Percentiles rank a stretch among this genome's conserved stretches.
phyloP scores from a whole-genome alignment of 768 basidiomycete species.

The Paxillus rubicundulus region DNA sequence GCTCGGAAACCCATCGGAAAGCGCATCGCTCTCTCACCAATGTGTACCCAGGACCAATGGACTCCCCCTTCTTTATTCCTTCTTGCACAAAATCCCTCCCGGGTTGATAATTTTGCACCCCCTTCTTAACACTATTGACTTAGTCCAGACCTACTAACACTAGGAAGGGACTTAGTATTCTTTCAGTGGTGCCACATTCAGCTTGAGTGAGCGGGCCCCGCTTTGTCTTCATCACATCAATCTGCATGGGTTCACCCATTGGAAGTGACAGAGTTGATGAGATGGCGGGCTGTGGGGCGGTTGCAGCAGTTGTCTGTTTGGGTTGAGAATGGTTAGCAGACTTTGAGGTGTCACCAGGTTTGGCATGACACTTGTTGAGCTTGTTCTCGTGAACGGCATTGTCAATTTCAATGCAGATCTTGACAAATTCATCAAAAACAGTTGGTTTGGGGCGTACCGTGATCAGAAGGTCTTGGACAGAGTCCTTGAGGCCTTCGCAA shows the following conservation, averaged over 20 bases:
- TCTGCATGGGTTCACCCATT: conserved; percentile 29
- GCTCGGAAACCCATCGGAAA: too few species aligned
- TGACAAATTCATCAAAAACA: background rate
- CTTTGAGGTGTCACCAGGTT: background rate
- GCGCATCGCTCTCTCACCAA: too few species aligned
- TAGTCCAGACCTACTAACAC: too few species aligned
- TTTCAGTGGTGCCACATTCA: conserved; percentile 25
- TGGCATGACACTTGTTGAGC: background rate
- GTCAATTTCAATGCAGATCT: background rate
- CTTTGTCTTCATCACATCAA: conserved; percentile 22
- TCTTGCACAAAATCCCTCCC: too few species aligned
- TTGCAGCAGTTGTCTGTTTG: background rate
- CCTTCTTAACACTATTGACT: too few species aligned
- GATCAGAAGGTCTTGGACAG: conserved; percentile 20
- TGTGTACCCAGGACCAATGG: too few species aligned
- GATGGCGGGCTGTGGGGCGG: background rate
- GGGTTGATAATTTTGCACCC: too few species aligned
- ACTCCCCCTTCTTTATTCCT: too few species aligned
- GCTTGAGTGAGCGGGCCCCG: conserved; percentile 26
- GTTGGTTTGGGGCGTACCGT: background rate
- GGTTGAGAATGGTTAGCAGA: background rate
- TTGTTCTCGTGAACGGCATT: background rate
- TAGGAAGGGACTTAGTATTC: too few species aligned
- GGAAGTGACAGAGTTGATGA: background rate
- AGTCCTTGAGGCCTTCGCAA: conserved; percentile 29